Evolutionary conservation across 352 stramenopile species (phyloP).

Genomic region (Phytophthora lateralis): DNA sequence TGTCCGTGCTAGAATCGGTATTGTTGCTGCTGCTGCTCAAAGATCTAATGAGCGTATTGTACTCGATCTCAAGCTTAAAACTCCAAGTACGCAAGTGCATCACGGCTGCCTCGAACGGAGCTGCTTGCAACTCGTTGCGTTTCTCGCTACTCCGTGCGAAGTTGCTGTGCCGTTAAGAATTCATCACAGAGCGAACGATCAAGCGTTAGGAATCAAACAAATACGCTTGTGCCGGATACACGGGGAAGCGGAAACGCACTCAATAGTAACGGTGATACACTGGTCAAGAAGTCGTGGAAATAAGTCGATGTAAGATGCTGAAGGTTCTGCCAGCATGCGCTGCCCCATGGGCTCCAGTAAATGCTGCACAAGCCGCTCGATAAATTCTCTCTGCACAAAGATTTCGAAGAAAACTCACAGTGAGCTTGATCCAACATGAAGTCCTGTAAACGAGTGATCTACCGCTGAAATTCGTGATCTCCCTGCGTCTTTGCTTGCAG

Average conservation of each 20-base stretch:
- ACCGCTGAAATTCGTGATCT: constrained; percentile 36
- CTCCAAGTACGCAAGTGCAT: constrained; percentile 54
- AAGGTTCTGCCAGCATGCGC: constrained; percentile 47
- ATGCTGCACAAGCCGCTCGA: constrained; percentile 55
- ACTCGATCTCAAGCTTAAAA: constrained; percentile 55
- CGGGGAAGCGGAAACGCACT: constrained; percentile 35
- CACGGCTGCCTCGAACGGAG: constrained; percentile 56
- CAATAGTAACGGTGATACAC: constrained; percentile 57
- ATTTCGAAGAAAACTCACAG: constrained; percentile 1
- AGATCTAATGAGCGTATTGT: constrained; percentile 40
- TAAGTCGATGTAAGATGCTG: constrained; percentile 46
- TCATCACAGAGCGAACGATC: background rate
- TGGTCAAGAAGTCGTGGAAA: constrained; percentile 58
- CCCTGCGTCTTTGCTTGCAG: constrained; percentile 22
- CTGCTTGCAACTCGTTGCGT: constrained; percentile 45
- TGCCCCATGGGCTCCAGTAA: constrained; percentile 53
- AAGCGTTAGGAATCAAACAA: background rate
- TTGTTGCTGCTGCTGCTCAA: constrained; percentile 24
- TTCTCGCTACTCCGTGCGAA: constrained; percentile 44
- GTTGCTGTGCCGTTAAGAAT: constrained; percentile 13
- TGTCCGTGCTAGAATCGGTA: constrained; percentile 19
- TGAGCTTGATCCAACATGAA: background rate
- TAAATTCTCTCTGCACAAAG: constrained; percentile 47
- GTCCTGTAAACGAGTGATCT: background rate
- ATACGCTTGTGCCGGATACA: background rate